phyloP scores from a whole-genome alignment of 2,329 filamentous ascomycete genomes.

The Colletotrichum lentis region DNA sequence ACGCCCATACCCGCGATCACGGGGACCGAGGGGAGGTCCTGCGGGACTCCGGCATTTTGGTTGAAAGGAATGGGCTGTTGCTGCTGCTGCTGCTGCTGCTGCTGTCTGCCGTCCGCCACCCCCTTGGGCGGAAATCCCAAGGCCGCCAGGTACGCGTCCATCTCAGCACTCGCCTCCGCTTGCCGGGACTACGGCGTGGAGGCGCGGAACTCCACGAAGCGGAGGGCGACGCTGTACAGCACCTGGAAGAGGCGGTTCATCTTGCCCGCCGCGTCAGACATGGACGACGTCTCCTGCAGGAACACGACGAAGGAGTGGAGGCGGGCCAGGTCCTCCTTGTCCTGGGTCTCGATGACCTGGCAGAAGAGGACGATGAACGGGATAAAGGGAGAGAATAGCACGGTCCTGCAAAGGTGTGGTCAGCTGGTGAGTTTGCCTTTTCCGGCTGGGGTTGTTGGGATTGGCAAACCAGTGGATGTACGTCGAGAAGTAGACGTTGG shows the following conservation, averaged over 20 bases:
- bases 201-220: slow-evolving; percentile 65
- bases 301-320: slow-evolving; percentile 60
- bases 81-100: slow-evolving; percentile 1
- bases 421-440: not conserved
- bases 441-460: too few relatives aligned
- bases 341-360: slow-evolving; percentile 57
- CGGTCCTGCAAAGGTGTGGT: slow-evolving; percentile 46
- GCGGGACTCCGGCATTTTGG: slow-evolving; percentile 17
- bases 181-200: slow-evolving; percentile 43
- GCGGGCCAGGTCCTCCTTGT: slow-evolving; percentile 54
- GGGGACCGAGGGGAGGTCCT: not conserved
- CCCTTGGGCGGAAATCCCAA: slow-evolving; percentile 53
- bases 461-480: slow-evolving; percentile 54
- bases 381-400: slow-evolving; percentile 62
- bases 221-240: slow-evolving; percentile 64
- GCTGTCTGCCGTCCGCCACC: not conserved
- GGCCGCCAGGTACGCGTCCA: slow-evolving; percentile 61
- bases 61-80: slow-evolving; percentile 16
- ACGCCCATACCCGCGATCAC: slow-evolving; percentile 1
- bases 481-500: slow-evolving; percentile 48
- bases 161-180: slow-evolving; percentile 50
- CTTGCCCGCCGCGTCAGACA: slow-evolving; percentile 60
- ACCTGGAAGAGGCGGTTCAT: slow-evolving; percentile 66
- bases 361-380: slow-evolving; percentile 64
- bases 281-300: slow-evolving; percentile 58